Conservation (phyloP, 345 rosid species). For the Aquilaria malaccensis region DNA sequence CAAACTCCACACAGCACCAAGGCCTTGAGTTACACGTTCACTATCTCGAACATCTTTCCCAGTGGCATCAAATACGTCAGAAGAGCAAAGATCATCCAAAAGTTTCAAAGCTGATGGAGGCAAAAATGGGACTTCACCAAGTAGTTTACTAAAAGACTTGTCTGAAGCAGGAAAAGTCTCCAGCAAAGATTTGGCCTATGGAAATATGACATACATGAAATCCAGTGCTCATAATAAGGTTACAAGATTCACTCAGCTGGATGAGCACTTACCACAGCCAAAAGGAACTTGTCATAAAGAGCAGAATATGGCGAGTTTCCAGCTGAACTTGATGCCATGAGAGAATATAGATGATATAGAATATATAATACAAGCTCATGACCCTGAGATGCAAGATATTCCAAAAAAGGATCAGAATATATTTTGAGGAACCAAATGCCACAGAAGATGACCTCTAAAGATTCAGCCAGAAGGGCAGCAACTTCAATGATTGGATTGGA, state of each 20-base stretch:
- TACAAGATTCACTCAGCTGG: slow-evolving; percentile 10
- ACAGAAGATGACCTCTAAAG: too few relatives aligned
- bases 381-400: slow-evolving; percentile 45
- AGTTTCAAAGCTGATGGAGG: slow-evolving; percentile 70
- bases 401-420: not conserved
- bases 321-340: slow-evolving; percentile 35
- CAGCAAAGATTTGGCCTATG: slow-evolving; percentile 81
- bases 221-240: slow-evolving; percentile 14
- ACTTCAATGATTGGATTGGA: too few relatives aligned
- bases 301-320: slow-evolving; percentile 41
- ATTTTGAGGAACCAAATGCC: not conserved
- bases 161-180: slow-evolving; percentile 87
- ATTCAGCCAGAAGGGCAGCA: too few relatives aligned
- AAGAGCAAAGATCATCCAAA: slow-evolving; percentile 70
- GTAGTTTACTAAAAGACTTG: slow-evolving; percentile 90
- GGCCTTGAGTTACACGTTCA: slow-evolving; percentile 95
- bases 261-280: slow-evolving; percentile 64
- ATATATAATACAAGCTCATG: slow-evolving; percentile 82
- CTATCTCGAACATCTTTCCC: slow-evolving; percentile 63
- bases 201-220: slow-evolving; percentile 7
- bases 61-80: slow-evolving; percentile 46
- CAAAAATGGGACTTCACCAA: slow-evolving; percentile 83
- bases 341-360: slow-evolving; percentile 73
- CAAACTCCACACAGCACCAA: slow-evolving; percentile 96
- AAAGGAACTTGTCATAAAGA: slow-evolving; percentile 69